phyloP scores from a whole-genome alignment of 306 rosid genomes.

The Ammopiptanthus mongolicus region DNA sequence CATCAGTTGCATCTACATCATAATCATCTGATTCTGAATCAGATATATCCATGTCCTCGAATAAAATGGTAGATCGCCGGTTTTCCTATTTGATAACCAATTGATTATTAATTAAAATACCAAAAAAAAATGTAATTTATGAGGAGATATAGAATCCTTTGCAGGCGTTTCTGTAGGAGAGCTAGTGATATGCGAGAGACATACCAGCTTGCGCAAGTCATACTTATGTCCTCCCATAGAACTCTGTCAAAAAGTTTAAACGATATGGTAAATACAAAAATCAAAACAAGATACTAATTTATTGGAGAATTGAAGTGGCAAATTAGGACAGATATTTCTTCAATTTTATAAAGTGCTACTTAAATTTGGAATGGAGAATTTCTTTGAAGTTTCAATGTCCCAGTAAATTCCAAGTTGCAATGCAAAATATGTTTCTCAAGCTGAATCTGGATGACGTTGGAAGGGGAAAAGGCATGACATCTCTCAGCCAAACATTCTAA shows the following conservation, averaged over 20 bases:
- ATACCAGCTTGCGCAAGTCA: constrained; percentile 80
- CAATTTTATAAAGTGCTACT: background rate
- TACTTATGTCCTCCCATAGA: constrained; percentile 53
- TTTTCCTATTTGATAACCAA: constrained; percentile 44
- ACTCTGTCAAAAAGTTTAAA: constrained; percentile 41
- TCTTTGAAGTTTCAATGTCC: background rate
- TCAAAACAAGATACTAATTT: background rate
- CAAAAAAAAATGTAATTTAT: background rate
- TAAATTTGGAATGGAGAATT: background rate
- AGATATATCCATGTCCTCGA: constrained; percentile 83
- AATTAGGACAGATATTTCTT: background rate
- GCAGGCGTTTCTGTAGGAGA: background rate
- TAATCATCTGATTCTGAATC: constrained; percentile 52
- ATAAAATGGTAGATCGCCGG: constrained; percentile 54
- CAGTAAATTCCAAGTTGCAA: too few relatives aligned
- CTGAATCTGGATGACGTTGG: too few relatives aligned
- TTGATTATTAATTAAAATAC: background rate
- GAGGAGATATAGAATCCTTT: background rate
- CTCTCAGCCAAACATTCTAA: constrained; percentile 24
- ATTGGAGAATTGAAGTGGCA: background rate
- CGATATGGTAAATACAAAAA: background rate
- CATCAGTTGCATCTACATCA: constrained; percentile 34
- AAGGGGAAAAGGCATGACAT: too few relatives aligned
- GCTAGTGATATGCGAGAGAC: background rate
- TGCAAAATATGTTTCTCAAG: too few relatives aligned